Percentiles rank a stretch among this genome's conserved stretches.
phyloP scores from a whole-genome alignment of 257 asterid genomes.

The Thymus quinquecostatus region DNA sequence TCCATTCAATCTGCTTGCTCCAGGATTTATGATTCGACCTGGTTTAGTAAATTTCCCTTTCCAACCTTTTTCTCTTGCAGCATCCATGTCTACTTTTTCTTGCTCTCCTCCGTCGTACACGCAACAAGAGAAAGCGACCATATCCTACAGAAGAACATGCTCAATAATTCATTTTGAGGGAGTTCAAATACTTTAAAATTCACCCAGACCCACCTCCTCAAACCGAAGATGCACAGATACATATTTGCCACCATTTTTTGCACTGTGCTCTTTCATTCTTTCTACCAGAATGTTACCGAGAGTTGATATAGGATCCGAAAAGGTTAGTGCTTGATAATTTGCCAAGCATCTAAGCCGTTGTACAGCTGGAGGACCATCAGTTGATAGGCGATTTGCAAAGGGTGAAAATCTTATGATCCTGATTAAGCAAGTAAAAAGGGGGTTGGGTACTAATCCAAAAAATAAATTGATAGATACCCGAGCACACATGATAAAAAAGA shows the following conservation, averaged over 20 bases:
- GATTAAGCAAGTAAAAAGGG: conserved; percentile 28
- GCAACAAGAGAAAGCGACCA: conserved; percentile 99
- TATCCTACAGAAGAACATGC: conserved; percentile 66
- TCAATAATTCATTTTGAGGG: conserved; percentile 20
- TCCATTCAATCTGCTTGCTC: conserved; percentile 82
- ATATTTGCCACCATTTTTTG: conserved; percentile 82
- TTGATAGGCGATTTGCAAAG: conserved; percentile 89
- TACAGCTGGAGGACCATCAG: conserved; percentile 85
- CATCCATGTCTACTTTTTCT: conserved; percentile 93
- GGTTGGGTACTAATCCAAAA: conserved; percentile 17
- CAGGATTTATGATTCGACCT: conserved; percentile 88
- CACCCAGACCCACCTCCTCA: conserved; percentile 84
- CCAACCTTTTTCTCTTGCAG: conserved; percentile 99
- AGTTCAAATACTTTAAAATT: conserved; percentile 17
- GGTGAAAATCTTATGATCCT: conserved; percentile 95
- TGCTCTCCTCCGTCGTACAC: conserved; percentile 83
- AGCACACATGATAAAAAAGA: conserved; percentile 10
- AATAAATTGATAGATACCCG: conserved; percentile 5
- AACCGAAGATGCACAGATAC: conserved; percentile 97
- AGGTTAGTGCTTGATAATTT: conserved; percentile 86
- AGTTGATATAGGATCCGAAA: conserved; percentile 67
- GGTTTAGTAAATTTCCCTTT: conserved; percentile 92
- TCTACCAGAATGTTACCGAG: conserved; percentile 74
- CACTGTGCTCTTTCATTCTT: conserved; percentile 85
- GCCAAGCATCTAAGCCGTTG: conserved; percentile 94